Evolutionary conservation across 2,329 filamentous ascomycete genomes (phyloP).

Genomic region (Sarocladiaceae sp.): DNA sequence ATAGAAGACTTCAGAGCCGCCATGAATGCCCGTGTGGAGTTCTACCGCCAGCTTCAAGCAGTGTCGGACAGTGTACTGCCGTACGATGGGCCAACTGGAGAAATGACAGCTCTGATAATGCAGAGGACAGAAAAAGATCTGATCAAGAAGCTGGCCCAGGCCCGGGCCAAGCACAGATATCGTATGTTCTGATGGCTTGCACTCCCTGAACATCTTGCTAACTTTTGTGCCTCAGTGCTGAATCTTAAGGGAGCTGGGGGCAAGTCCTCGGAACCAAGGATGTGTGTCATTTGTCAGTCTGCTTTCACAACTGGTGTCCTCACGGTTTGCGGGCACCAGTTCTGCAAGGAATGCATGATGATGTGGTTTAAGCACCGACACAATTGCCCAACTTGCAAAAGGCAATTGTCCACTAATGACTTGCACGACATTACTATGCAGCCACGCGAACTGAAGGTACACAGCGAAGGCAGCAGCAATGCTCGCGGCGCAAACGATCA

Average conservation of each 20-base stretch:
- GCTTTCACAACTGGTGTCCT: slow-evolving; percentile 73
- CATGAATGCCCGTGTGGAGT: slow-evolving; percentile 84
- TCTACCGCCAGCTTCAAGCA: slow-evolving; percentile 83
- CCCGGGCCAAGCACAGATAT: slow-evolving; percentile 74
- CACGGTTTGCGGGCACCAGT: slow-evolving; percentile 87
- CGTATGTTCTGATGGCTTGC: slow-evolving; percentile 33
- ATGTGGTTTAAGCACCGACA: slow-evolving; percentile 71
- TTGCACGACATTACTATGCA: slow-evolving; percentile 85
- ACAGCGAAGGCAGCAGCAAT: slow-evolving; percentile 27
- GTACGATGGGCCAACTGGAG: slow-evolving; percentile 60
- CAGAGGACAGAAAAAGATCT: slow-evolving; percentile 33
- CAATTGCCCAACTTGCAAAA: slow-evolving; percentile 85
- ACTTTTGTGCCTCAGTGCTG: slow-evolving; percentile 34
- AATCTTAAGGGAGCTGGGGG: slow-evolving; percentile 54
- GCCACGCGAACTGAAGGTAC: slow-evolving; percentile 66
- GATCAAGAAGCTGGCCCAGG: slow-evolving; percentile 54
- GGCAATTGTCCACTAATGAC: slow-evolving; percentile 57
- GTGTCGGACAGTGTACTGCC: slow-evolving; percentile 85
- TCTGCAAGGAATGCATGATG: slow-evolving; percentile 82
- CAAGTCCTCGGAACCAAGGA: slow-evolving; percentile 58
- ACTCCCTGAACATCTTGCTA: background rate
- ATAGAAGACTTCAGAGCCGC: slow-evolving; percentile 69
- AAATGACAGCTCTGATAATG: slow-evolving; percentile 36
- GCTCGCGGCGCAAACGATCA: background rate
- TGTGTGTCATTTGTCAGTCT: slow-evolving; percentile 83